Conservation (phyloP, 352 stramenopile species). For the Phytophthora ramorum region DNA sequence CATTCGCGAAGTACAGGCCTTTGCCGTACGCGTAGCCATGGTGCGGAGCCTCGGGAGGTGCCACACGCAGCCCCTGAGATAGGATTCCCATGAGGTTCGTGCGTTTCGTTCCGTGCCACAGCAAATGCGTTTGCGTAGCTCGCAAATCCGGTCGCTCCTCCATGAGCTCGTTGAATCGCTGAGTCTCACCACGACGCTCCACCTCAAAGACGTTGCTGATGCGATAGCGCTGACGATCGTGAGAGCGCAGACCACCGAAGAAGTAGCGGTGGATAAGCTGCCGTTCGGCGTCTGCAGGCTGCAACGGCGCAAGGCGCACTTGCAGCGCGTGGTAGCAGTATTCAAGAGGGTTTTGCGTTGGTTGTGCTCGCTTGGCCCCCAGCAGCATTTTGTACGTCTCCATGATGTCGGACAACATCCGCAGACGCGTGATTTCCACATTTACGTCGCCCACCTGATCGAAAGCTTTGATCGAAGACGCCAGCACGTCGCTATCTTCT, state of each 20-base stretch:
- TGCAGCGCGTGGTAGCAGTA: constrained; percentile 84
- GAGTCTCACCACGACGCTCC: constrained; percentile 62
- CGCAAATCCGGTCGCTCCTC: constrained; percentile 44
- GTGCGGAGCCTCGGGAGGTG: constrained; percentile 82
- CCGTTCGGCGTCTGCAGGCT: constrained; percentile 38
- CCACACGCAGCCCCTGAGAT: constrained; percentile 85
- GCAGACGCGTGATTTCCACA: constrained; percentile 67
- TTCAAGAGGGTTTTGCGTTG: constrained; percentile 62
- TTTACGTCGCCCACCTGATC: constrained; percentile 65
- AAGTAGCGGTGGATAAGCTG: constrained; percentile 71
- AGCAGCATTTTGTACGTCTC: constrained; percentile 84
- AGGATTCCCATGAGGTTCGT: constrained; percentile 90
- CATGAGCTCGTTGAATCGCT: constrained; percentile 57
- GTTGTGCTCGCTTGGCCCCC: constrained; percentile 49
- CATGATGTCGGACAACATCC: constrained; percentile 72
- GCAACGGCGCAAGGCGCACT: constrained; percentile 54
- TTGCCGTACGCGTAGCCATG: constrained; percentile 88
- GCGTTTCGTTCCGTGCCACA: constrained; percentile 89
- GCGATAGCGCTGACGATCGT: constrained; percentile 43
- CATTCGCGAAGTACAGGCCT: constrained; percentile 88
- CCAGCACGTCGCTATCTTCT: constrained; percentile 56
- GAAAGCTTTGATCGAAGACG: constrained; percentile 67
- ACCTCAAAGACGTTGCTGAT: constrained; percentile 76
- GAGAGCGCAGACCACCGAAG: constrained; percentile 50
- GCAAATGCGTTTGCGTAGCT: constrained; percentile 54